Percentiles rank a stretch among this genome's conserved stretches.
These are phyloP conservation scores for Saxispiralis lemnorum DNA, from an alignment of 495 filamentous ascomycete species.

Conservation along the genomic window DNA sequence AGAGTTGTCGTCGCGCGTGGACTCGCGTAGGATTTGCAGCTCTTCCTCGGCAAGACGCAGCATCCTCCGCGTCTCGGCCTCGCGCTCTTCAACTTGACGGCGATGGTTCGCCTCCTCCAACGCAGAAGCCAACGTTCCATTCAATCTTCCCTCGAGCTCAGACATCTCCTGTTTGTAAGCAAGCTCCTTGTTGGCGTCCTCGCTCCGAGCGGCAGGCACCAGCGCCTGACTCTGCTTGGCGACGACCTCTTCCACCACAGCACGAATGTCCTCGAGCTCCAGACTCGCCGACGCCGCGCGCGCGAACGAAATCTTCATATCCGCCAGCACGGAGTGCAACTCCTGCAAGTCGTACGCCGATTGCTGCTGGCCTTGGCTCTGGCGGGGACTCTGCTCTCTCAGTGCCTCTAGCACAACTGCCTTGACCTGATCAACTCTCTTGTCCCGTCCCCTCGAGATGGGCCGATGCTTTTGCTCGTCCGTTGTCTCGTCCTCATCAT, in stretches of 20 bases:
- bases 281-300: conserved; percentile 18
- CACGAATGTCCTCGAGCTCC: conserved; percentile 36
- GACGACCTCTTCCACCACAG: conserved; percentile 38
- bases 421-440: conserved; percentile 36
- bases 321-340: conserved; percentile 40
- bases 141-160: conserved; percentile 21
- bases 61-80: conserved; percentile 50
- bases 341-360: conserved; percentile 20
- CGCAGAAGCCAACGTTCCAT: conserved; percentile 29
- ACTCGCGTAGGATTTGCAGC: conserved; percentile 46
- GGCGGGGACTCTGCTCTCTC: conserved; percentile 13
- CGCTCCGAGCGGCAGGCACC: conserved; percentile 14
- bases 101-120: conserved; percentile 47
- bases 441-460: conserved; percentile 39
- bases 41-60: conserved; percentile 61
- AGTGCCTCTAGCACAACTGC: conserved; percentile 55
- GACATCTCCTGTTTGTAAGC: conserved; percentile 31
- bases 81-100: conserved; percentile 51
- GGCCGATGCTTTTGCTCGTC: conserved; percentile 37
- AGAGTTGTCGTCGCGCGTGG: conserved; percentile 46
- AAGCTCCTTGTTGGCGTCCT: conserved; percentile 14
- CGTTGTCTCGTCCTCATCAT: conserved; percentile 64
- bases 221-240: conserved; percentile 16
- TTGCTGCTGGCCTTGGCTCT: neutral
- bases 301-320: conserved; percentile 35